Evolutionary conservation across 768 basidiomycete species (phyloP).

Genomic region (Russula lepida): DNA sequence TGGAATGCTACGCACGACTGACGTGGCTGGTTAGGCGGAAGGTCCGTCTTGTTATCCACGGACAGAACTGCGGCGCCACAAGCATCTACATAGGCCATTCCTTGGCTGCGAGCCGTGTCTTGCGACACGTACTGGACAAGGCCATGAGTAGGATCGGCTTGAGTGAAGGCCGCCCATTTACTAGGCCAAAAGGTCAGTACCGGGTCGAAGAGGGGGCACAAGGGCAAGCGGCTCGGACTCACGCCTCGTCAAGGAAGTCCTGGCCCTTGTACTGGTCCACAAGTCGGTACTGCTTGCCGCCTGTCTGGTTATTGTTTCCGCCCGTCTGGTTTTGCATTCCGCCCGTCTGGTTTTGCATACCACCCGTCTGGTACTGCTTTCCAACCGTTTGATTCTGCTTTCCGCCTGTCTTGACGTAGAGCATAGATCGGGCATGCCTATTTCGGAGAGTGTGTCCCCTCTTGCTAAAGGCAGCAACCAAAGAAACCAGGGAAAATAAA

Average conservation of each 20-base stretch:
- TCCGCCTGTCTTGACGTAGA: background rate
- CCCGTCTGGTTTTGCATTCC: too few relatives aligned
- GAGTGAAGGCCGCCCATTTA: background rate
- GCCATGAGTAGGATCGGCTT: background rate
- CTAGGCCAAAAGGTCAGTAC: background rate
- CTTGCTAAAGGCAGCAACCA: background rate
- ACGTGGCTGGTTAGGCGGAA: background rate
- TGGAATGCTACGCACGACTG: constrained; percentile 11
- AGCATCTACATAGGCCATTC: background rate
- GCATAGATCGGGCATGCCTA: background rate
- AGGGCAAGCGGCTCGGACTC: background rate
- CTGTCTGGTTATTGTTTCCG: too few relatives aligned
- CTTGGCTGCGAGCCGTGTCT: background rate
- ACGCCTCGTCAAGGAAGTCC: background rate
- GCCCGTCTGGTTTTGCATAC: too few relatives aligned
- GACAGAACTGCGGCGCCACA: background rate
- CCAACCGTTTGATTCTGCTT: too few relatives aligned
- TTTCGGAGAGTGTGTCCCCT: background rate
- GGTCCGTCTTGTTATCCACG: constrained; percentile 1
- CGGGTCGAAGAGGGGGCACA: background rate
- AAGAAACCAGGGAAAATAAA: background rate
- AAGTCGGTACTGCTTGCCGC: background rate
- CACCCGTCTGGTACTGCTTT: too few relatives aligned
- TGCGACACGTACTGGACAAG: background rate
- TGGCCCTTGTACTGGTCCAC: background rate